Conservation (phyloP, 169 alveolate species). For the Cardiosporidium cionae region DNA sequence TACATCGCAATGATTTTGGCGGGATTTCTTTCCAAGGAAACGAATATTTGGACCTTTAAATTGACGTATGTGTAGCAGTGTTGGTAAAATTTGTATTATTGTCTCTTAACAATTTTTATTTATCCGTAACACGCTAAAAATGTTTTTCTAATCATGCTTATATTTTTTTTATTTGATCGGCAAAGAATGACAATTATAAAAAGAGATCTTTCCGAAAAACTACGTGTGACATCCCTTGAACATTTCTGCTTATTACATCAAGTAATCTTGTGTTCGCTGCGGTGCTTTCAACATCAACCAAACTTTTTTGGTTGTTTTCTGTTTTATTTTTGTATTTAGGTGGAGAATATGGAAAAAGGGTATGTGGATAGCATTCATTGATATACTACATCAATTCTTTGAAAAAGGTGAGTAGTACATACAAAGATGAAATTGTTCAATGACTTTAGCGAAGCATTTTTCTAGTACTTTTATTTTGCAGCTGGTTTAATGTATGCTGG, state of each 20-base stretch:
- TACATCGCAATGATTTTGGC: background rate
- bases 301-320: background rate
- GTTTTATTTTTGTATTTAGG: background rate
- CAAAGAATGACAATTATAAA: background rate
- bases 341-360: background rate
- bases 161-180: too few species aligned
- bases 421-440: too few species aligned
- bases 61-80: background rate
- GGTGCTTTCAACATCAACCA: background rate
- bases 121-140: too few species aligned
- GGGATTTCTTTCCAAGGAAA: background rate
- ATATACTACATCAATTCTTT: background rate
- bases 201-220: background rate
- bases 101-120: too few species aligned
- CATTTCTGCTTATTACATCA: too few species aligned
- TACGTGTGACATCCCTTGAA: too few species aligned
- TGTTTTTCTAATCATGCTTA: too few species aligned
- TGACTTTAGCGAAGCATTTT: too few species aligned
- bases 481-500: too few species aligned
- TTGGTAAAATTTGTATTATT: too few species aligned
- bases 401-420: background rate
- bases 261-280: background rate
- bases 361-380: background rate
- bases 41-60: background rate
- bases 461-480: too few species aligned